Evolutionary conservation across 441 rosid species (phyloP), one percentile per base, ranked within the genome.

Genomic region (Viola pubescens): DNA sequence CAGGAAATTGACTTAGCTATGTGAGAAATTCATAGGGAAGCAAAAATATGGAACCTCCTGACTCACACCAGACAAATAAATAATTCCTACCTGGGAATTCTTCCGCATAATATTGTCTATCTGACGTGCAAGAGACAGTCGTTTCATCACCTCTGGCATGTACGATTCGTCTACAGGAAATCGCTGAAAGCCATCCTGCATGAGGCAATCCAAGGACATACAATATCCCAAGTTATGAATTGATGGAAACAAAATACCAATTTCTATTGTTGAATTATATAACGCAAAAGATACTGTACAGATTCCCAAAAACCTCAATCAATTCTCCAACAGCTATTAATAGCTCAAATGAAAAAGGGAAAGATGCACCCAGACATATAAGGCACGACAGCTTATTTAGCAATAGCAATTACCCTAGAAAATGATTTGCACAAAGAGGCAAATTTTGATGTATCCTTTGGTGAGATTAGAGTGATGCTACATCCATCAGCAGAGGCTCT

Each of bases 401-500:
- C 16, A 55, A 56, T 55, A 52, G 38, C 37, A 7, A 57, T 39
- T 75, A 89, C 97, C 97, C 85, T 94, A 13, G 90, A 78, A 72
- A 94, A 90, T 54, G 97, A 90, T 74, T 83, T 86, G 84, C 97
- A 90, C 60, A 94, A 68, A 12, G 96, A 62, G 64, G 88, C 89
- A 74, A 88, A 90, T 71, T 94, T 94, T 54, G 94, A 80, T 9
- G 87, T 68, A 47, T 94, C 99, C 56, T 67, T 81, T 34, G 99
- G 75, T 10, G 96, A 77, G 67, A 94, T 81, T 59, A 90, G 70
- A 67, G 96, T 94, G 77, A 94, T 85, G 70, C 87, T 94, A 79
- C 97, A 94, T 61, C 99, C 99, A 72, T 94, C 99, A 54, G 85
- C 68, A 55, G 78, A 90, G 56, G 96, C 97, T 74, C 99, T 85